phyloP scores from a whole-genome alignment of 2,329 filamentous ascomycete genomes.

The Sporothrix phasma region DNA sequence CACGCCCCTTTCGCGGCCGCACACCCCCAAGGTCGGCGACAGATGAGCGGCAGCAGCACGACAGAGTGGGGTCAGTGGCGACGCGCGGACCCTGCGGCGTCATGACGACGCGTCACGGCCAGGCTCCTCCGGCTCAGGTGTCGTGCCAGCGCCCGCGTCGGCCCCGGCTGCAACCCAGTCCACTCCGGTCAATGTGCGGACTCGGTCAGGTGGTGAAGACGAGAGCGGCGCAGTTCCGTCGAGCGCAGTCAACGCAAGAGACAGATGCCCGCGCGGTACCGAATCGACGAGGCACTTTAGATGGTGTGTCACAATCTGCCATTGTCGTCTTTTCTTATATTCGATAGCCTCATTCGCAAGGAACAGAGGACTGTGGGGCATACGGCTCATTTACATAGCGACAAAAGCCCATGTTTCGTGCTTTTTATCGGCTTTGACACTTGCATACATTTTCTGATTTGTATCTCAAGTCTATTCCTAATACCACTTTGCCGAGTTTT shows the following conservation, averaged over 20 bases:
- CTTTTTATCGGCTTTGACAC: background rate
- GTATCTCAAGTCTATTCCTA: background rate
- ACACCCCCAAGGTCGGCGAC: background rate
- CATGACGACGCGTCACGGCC: background rate
- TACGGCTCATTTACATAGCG: background rate
- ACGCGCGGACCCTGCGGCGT: background rate
- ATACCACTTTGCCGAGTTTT: too few relatives aligned
- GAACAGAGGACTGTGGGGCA: background rate
- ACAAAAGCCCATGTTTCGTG: background rate
- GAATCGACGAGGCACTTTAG: background rate
- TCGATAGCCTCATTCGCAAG: background rate
- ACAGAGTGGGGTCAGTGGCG: background rate
- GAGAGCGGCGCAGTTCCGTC: conserved; percentile 6
- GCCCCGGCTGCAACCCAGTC: background rate
- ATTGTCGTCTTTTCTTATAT: background rate
- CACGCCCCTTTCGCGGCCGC: conserved; percentile 3
- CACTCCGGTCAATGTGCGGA: background rate
- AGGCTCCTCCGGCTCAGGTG: background rate
- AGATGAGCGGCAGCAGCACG: background rate
- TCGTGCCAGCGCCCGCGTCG: background rate
- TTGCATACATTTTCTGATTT: too few relatives aligned
- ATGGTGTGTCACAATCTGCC: background rate
- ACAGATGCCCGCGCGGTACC: conserved; percentile 18
- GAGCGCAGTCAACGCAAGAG: conserved; percentile 16
- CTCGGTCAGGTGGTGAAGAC: background rate